Conservation (phyloP, 192 early-diverging fungal species). For the Umbelopsis ramanniana region DNA sequence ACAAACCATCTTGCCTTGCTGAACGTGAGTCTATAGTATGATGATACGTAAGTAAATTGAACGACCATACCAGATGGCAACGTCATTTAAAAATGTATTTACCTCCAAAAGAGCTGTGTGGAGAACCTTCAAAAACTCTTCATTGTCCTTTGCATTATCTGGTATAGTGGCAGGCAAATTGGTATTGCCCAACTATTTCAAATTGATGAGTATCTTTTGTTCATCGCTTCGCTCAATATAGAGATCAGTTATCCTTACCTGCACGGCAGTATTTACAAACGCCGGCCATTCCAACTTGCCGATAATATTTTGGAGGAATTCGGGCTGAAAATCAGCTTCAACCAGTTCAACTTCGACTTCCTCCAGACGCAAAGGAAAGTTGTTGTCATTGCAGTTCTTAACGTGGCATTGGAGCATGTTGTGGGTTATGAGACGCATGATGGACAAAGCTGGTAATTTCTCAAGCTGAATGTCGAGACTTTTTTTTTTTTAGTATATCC, state of each 20-base stretch:
- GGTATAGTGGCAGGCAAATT: conserved; percentile 68
- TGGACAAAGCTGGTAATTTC: not conserved
- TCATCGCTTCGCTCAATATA: not conserved
- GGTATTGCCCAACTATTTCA: conserved; percentile 66
- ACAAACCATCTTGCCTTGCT: conserved; percentile 91
- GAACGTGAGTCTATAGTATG: conserved; percentile 71
- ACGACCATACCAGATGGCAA: no score
- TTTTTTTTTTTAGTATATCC: not conserved
- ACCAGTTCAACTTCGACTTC: conserved; percentile 82
- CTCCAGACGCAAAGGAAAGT: conserved; percentile 89
- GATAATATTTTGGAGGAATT: conserved; percentile 84
- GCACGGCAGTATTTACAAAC: conserved; percentile 61
- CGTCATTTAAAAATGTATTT: conserved; percentile 20
- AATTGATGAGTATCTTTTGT: not conserved
- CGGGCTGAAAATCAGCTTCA: conserved; percentile 87
- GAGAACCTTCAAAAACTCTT: conserved; percentile 71
- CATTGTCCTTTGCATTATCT: conserved; percentile 58
- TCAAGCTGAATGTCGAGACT: not conserved
- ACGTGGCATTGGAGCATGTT: conserved; percentile 99
- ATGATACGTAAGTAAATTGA: not conserved
- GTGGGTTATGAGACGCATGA: conserved; percentile 93
- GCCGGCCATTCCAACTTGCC: conserved; percentile 82
- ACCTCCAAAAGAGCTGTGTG: conserved; percentile 87
- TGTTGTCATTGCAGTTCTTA: conserved; percentile 89
- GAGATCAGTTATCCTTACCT: conserved; percentile 46